Conservation (phyloP, 1,284 basidiomycete species). For the Cystobasidium slooffiae region DNA sequence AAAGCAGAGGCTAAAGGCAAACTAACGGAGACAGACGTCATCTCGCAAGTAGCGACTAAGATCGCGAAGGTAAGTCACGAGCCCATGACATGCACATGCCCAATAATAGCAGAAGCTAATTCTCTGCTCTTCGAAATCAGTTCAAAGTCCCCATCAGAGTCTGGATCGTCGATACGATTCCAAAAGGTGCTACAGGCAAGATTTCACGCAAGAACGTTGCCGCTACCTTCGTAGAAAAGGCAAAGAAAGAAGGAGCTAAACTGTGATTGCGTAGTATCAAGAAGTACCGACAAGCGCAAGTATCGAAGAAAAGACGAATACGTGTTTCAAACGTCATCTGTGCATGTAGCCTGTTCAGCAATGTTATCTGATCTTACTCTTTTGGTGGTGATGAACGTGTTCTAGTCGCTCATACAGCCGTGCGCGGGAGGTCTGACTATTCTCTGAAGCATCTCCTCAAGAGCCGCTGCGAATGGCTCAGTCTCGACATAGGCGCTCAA, state of each 20-base stretch:
- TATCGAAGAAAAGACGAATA: not conserved
- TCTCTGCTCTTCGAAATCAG: constrained; percentile 34
- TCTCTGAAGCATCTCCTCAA: too few relatives aligned
- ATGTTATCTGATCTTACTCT: not conserved
- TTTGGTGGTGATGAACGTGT: too few relatives aligned
- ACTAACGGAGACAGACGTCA: constrained; percentile 52
- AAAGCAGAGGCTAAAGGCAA: constrained; percentile 45
- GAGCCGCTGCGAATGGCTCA: too few relatives aligned
- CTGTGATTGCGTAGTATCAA: constrained; percentile 12
- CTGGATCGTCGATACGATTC: constrained; percentile 57
- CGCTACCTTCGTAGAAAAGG: constrained; percentile 34
- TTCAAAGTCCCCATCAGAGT: constrained; percentile 58
- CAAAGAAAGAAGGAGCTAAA: constrained; percentile 33
- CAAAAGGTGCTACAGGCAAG: constrained; percentile 56
- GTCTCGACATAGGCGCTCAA: too few relatives aligned
- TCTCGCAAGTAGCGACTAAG: constrained; percentile 50
- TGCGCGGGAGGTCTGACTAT: too few relatives aligned
- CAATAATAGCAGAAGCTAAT: not conserved
- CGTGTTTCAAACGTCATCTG: not conserved
- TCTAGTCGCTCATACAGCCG: too few relatives aligned
- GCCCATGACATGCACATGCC: not conserved
- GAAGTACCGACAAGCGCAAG: not conserved
- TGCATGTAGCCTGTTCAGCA: constrained; percentile 15
- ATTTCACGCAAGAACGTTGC: constrained; percentile 44
- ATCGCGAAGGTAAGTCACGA: constrained; percentile 48